phyloP scores from a whole-genome alignment of 1,284 basidiomycete genomes.

The Volvariella surrecta region DNA sequence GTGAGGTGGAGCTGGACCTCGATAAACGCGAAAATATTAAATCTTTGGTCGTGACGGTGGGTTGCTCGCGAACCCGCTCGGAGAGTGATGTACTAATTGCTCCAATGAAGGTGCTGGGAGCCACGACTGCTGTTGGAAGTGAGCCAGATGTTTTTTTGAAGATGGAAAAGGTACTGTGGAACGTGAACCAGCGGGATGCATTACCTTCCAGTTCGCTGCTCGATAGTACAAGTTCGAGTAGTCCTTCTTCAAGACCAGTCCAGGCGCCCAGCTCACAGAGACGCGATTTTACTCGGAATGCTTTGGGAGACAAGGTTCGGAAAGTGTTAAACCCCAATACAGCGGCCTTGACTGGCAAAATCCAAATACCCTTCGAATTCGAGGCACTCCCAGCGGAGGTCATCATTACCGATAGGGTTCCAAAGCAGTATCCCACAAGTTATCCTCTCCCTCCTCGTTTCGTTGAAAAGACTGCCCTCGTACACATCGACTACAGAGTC shows the following conservation, averaged over 20 bases:
- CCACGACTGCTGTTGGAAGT: conserved; percentile 33
- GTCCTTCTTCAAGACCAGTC: too few relatives aligned
- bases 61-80: too few relatives aligned
- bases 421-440: conserved; percentile 15
- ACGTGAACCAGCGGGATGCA: conserved; percentile 13
- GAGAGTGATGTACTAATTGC: too few relatives aligned
- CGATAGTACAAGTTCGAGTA: too few relatives aligned
- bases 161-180: conserved; percentile 29
- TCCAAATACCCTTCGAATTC: conserved; percentile 28
- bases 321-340: too few relatives aligned
- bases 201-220: too few relatives aligned
- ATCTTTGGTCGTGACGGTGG: too few relatives aligned
- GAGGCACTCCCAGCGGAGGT: conserved; percentile 31
- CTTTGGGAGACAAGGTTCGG: conserved; percentile 21
- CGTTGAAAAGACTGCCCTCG: conserved; percentile 33
- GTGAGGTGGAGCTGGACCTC: too few relatives aligned
- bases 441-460: conserved; percentile 40
- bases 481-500: conserved; percentile 42
- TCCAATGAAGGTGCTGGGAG: too few relatives aligned
- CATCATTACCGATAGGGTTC: conserved; percentile 11
- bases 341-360: too few relatives aligned
- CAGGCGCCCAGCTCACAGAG: too few relatives aligned
- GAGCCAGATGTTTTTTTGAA: conserved; percentile 34
- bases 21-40: too few relatives aligned
- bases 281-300: conserved; percentile 33